Conservation (phyloP, 768 basidiomycete species). For the Psilocybe subaeruginosa region DNA sequence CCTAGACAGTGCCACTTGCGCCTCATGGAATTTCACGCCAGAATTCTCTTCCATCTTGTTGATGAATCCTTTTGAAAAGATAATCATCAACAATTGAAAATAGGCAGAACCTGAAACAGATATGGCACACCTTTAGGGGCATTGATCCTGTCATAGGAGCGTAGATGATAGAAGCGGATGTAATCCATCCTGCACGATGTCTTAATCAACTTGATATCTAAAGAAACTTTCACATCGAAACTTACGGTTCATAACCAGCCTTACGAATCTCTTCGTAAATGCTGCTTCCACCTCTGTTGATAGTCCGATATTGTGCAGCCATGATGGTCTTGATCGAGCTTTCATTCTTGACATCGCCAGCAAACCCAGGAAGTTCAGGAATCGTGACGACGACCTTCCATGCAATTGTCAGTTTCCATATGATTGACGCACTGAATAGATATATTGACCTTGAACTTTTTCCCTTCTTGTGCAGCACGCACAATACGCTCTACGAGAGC, state of each 20-base stretch:
- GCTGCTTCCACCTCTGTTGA: constrained; percentile 86
- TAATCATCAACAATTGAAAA: constrained; percentile 1
- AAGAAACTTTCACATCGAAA: constrained; percentile 3
- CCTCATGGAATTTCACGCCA: constrained; percentile 81
- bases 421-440: background rate
- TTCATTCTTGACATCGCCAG: constrained; percentile 76
- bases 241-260: constrained; percentile 81
- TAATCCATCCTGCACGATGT: constrained; percentile 62
- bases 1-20: constrained; percentile 82
- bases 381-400: constrained; percentile 81
- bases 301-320: constrained; percentile 86
- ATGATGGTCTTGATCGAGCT: constrained; percentile 76
- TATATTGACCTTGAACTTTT: constrained; percentile 72
- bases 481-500: constrained; percentile 86
- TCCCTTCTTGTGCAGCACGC: constrained; percentile 68
- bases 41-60: constrained; percentile 71
- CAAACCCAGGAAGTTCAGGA: constrained; percentile 91
- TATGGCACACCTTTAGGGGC: constrained; percentile 60
- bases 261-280: constrained; percentile 84
- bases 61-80: constrained; percentile 48
- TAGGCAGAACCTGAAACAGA: background rate
- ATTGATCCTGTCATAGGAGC: constrained; percentile 90
- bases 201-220: background rate
- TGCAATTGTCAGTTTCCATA: background rate
- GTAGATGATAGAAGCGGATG: constrained; percentile 91